Evolutionary conservation across 2,329 filamentous ascomycete species (phyloP).

Genomic region (Diaporthe citriasiana): DNA sequence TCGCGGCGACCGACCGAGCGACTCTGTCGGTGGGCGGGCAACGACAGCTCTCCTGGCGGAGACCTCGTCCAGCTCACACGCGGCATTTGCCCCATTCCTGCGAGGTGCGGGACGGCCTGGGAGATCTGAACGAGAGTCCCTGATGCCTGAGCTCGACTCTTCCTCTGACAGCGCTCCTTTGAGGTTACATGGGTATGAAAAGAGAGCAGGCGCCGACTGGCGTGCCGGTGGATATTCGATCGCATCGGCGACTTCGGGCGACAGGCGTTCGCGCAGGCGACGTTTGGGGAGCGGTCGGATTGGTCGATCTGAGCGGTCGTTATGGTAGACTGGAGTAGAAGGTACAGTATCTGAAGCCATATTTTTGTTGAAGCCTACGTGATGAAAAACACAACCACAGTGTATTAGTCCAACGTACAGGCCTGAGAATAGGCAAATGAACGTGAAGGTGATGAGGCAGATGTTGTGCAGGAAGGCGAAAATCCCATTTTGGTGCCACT

Average conservation of each 20-base stretch:
- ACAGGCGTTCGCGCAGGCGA: constrained; percentile 87
- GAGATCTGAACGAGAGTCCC: constrained; percentile 50
- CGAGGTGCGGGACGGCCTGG: constrained; percentile 56
- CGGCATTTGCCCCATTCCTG: constrained; percentile 68
- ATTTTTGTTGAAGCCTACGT: constrained; percentile 61
- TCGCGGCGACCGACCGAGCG: constrained; percentile 58
- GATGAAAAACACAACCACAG: constrained; percentile 44
- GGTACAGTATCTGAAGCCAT: constrained; percentile 84
- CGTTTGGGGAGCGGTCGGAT: constrained; percentile 94
- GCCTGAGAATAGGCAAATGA: constrained; percentile 36
- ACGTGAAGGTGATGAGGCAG: constrained; percentile 3
- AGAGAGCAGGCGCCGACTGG: constrained; percentile 79
- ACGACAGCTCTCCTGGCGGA: constrained; percentile 57
- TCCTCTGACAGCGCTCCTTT: constrained; percentile 55
- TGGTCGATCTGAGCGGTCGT: constrained; percentile 79
- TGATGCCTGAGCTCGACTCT: constrained; percentile 55
- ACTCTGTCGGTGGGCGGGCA: constrained; percentile 62
- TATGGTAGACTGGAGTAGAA: constrained; percentile 69
- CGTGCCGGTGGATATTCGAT: constrained; percentile 86
- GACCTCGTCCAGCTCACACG: constrained; percentile 73
- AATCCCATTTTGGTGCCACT: constrained; percentile 13
- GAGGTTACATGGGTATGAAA: constrained; percentile 77
- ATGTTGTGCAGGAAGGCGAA: constrained; percentile 16
- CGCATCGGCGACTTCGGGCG: constrained; percentile 84
- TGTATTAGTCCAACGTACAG: constrained; percentile 50